Evolutionary conservation across 1,284 basidiomycete genomes (phyloP).

Genomic region (Pterulicium gracile): DNA sequence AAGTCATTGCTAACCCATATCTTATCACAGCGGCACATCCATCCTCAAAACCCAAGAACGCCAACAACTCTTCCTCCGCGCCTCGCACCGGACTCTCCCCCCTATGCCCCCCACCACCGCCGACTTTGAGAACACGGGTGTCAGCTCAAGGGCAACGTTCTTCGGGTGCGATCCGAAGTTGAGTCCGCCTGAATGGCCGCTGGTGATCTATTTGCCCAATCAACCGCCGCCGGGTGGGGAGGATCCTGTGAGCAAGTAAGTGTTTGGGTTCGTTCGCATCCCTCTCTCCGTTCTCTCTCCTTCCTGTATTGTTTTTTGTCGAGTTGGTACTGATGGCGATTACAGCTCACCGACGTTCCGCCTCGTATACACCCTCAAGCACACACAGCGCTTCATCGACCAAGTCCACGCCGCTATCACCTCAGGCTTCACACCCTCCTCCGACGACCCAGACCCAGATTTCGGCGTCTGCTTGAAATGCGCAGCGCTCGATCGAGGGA

Average conservation of each 20-base stretch:
- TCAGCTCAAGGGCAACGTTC: conserved; percentile 62
- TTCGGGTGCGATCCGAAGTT: conserved; percentile 61
- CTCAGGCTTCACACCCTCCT: conserved; percentile 44
- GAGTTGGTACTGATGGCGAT: conserved; percentile 5
- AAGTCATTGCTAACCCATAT: background rate
- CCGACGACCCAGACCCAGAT: conserved; percentile 20
- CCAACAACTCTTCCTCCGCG: conserved; percentile 31
- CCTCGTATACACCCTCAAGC: conserved; percentile 35
- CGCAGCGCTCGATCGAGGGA: conserved; percentile 38
- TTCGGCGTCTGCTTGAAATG: conserved; percentile 32
- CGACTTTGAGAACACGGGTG: conserved; percentile 51
- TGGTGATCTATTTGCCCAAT: conserved; percentile 56
- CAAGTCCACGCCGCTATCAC: conserved; percentile 40
- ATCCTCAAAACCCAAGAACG: conserved; percentile 15
- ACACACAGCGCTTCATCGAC: conserved; percentile 38
- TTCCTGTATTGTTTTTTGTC: too few species aligned
- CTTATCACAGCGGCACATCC: conserved; percentile 34
- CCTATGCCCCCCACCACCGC: conserved; percentile 42
- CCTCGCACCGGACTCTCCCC: conserved; percentile 51
- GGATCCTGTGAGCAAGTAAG: conserved; percentile 49
- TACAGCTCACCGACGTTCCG: conserved; percentile 39
- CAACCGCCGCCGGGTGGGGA: conserved; percentile 47
- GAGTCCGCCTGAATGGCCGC: conserved; percentile 38
- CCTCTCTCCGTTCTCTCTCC: conserved; percentile 1
- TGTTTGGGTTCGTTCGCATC: conserved; percentile 3